phyloP scores from a whole-genome alignment of 2,329 filamentous ascomycete species.

The Leptodontidium sp. region DNA sequence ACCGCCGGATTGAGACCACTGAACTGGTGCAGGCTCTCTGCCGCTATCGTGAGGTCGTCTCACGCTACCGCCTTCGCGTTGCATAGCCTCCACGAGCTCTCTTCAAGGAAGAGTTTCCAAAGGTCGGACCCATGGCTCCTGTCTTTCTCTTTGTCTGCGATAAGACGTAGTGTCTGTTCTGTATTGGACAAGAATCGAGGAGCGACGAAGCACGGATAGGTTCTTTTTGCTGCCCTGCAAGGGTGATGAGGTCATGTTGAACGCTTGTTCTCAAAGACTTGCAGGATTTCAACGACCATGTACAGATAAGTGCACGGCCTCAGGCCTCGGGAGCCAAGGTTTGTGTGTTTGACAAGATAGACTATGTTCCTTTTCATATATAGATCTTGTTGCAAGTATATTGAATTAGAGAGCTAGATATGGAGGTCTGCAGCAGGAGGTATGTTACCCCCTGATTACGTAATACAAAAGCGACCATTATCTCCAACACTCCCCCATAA shows the following conservation, averaged over 20 bases:
- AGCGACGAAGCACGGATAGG: slow-evolving; percentile 34
- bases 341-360: slow-evolving; percentile 24
- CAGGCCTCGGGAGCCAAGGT: slow-evolving; percentile 29
- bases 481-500: no score
- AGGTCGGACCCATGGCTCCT: slow-evolving; percentile 23
- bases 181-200: slow-evolving; percentile 31
- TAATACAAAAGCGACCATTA: no score
- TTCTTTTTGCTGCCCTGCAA: slow-evolving; percentile 31
- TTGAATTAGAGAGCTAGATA: no score
- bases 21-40: slow-evolving; percentile 25
- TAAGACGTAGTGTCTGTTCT: slow-evolving; percentile 32
- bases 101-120: slow-evolving; percentile 29
- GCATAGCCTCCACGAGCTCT: slow-evolving; percentile 13
- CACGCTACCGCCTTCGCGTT: slow-evolving; percentile 20
- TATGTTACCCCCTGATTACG: no score
- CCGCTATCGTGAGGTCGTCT: slow-evolving; percentile 24
- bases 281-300: slow-evolving; percentile 37
- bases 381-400: not conserved
- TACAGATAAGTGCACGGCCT: slow-evolving; percentile 31
- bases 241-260: slow-evolving; percentile 37
- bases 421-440: no score
- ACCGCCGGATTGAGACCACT: slow-evolving; percentile 24
- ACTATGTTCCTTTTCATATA: slow-evolving; percentile 13
- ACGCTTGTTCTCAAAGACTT: slow-evolving; percentile 33
- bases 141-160: slow-evolving; percentile 21